Evolutionary conservation across 805 yeast genomes (phyloP), one percentile per base, ranked within the genome.

Genomic region (Metschnikowia colocasiae): DNA sequence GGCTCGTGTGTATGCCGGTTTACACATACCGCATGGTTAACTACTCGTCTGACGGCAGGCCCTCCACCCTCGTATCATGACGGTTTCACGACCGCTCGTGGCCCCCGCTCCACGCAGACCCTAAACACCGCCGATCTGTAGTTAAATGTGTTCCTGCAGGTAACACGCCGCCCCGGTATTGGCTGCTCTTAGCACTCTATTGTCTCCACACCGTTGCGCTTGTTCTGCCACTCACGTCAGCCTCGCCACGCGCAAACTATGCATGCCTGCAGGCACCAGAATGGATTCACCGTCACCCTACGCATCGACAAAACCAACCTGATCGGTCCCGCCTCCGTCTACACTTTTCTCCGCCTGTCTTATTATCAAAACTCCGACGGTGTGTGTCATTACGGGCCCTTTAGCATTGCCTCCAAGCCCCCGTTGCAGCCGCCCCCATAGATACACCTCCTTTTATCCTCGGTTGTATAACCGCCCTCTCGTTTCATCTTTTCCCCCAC

Each of bases 261-360:
- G 19, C 45, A 15, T 27, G 13, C 33, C 37, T 40, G 43, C 43
- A 40, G 43, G 37, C 35, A n/a, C 13, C 43, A 30, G 23, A 27
- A 22, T 15, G 22, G 23, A 22, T 30, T 23, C 20, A 37, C 22
- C 40, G 31, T 30, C 43, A 20, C 35, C 23, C n/a, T 15, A 30
- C 37, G 23, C 37, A 39, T 39, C 34, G 29, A 39, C 41, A 38
- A 38, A 18, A 23, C 29, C 23, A 27, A 29, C 18, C 36, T 10
- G 7, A 10, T 8, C 36, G 6, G 19, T 13, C 20, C 43, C 25
- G 19, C 27, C 20, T 8, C 16, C 27, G 10, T 8, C 25, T 9
- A 13, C 29, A 12, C 18, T 9, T 10, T 7, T 35, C 16, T 7
- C 16, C 27, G 7, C n/a, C 13, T 20, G 15, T 22, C 16, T 10